phyloP scores from a whole-genome alignment of 2,329 filamentous ascomycete genomes.

The Aspergillus pseudoviridinutans region DNA sequence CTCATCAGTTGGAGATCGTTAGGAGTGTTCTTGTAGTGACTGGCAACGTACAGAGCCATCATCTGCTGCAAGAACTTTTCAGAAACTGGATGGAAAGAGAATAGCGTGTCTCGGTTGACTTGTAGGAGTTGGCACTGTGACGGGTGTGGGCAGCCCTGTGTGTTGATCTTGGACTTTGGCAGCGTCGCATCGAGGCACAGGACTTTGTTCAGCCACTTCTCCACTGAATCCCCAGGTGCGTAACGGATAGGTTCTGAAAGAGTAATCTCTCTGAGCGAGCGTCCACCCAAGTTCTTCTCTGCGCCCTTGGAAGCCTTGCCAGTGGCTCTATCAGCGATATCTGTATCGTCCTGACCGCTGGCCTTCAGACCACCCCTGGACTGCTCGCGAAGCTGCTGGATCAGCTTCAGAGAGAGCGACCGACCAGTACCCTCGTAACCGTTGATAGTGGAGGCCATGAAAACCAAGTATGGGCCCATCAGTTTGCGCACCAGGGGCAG shows the following conservation, averaged over 20 bases:
- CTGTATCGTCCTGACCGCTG: conserved; percentile 54
- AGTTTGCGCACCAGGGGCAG: conserved; percentile 87
- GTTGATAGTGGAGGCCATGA: conserved; percentile 99
- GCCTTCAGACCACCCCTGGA: conserved; percentile 62
- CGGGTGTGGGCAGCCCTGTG: conserved; percentile 82
- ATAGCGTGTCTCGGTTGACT: conserved; percentile 94
- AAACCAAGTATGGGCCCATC: conserved; percentile 94
- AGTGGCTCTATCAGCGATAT: conserved; percentile 74
- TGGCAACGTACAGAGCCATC: conserved; percentile 95
- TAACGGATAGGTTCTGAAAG: conserved; percentile 94
- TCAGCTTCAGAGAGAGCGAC: conserved; percentile 90
- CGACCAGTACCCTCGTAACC: conserved; percentile 96
- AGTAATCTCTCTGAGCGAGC: conserved; percentile 86
- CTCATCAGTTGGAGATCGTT: conserved; percentile 99
- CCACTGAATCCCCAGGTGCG: conserved; percentile 81
- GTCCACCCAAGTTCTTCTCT: conserved; percentile 59
- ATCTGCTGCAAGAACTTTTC: conserved; percentile 98
- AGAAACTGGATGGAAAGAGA: conserved; percentile 95
- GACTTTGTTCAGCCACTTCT: conserved; percentile 93
- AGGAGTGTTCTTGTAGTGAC: conserved; percentile 96
- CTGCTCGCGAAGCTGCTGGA: conserved; percentile 94
- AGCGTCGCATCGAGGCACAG: conserved; percentile 91
- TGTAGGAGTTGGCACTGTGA: conserved; percentile 86
- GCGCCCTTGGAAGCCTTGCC: conserved; percentile 65
- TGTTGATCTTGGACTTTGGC: conserved; percentile 67